phyloP scores from a whole-genome alignment of 139 green algal species.

The Closterium sp. region DNA sequence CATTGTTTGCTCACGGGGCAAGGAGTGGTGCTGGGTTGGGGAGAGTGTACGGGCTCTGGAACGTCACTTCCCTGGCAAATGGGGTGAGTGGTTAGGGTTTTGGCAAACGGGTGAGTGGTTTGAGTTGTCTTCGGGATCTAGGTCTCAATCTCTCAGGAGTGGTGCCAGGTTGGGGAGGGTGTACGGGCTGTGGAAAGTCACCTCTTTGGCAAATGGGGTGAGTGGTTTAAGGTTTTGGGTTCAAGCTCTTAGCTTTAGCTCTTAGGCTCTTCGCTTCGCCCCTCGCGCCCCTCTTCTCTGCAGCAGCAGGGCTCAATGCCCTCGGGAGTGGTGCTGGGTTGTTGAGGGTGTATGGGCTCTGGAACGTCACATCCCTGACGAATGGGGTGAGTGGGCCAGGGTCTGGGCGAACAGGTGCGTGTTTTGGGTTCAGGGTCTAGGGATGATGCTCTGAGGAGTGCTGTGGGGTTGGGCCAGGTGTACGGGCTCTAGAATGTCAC shows the following conservation, averaged over 20 bases:
- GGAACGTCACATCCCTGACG: slow-evolving; percentile 10
- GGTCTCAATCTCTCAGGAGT: too few relatives aligned
- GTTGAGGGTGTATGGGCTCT: slow-evolving; percentile 8
- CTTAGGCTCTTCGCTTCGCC: background rate
- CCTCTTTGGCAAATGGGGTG: background rate
- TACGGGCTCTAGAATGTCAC: background rate
- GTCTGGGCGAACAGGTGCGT: too few relatives aligned
- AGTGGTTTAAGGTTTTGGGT: background rate
- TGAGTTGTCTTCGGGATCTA: too few relatives aligned
- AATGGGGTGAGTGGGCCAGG: slow-evolving; percentile 26
- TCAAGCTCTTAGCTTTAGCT: background rate
- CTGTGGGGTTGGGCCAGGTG: too few relatives aligned
- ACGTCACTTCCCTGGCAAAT: slow-evolving; percentile 36
- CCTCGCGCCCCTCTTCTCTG: background rate
- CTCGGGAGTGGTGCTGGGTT: background rate
- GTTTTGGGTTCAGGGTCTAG: too few relatives aligned
- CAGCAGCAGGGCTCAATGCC: slow-evolving; percentile 14
- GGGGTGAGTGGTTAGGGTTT: too few relatives aligned
- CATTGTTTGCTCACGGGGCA: slow-evolving; percentile 35
- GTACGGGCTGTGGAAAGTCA: background rate
- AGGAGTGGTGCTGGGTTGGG: slow-evolving; percentile 17
- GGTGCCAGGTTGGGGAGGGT: too few relatives aligned
- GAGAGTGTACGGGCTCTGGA: slow-evolving; percentile 39
- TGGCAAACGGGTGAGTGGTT: too few relatives aligned
- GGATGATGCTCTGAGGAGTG: too few relatives aligned